Evolutionary conservation across 1,284 basidiomycete genomes (phyloP), one percentile per base, ranked within the genome.

Genomic region (Pseudozyma sp.): DNA sequence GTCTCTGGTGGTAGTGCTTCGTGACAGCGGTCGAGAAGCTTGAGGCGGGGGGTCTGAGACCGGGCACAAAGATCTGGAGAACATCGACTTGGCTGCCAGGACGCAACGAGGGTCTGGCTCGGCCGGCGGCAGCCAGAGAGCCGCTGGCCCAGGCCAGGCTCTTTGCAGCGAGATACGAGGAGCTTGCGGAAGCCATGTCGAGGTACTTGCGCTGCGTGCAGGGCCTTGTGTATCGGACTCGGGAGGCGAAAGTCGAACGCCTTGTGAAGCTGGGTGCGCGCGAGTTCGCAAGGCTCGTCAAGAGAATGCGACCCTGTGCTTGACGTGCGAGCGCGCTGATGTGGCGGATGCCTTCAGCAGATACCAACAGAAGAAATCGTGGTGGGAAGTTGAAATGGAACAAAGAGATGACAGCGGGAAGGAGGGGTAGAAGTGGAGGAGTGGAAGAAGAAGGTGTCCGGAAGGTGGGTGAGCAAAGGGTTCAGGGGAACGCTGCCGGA

Each of bases 51-150:
- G 51, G 46, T 13, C 35, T 57, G 11, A 77, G 43, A 35, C 71
- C 70, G 17, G 75, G 75, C 7, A 57, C 71, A 29, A 77, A 77
- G 64, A 75, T 64, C 19, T 74, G 62, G 33, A 77, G 62, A 13
- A 77, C 63, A 17, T 77, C 75, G 45, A 52, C n/a, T 54, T 77
- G 75, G 35, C 17, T 54, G 29, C 30, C 34, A 14, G 63, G 65
- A 30, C 60, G 68, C 42, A 66, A 42, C 2, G 58, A 35, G 17
- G 64, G 71, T 43, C 62, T 59, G 30, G 61, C 52, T 30, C 62
- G 44, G 39, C 59, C 64, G 8, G 75, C 68, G 19, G 72, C 71
- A 16, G 54, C 60, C 13, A 77, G 54, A 2, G 67, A 70, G 44
- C 65, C 64, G 17, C 64, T 68, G 31, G 75, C 75, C 54, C 68